Evolutionary conservation across 805 yeast species (phyloP).

Genomic region (Naumovozyma baii): DNA sequence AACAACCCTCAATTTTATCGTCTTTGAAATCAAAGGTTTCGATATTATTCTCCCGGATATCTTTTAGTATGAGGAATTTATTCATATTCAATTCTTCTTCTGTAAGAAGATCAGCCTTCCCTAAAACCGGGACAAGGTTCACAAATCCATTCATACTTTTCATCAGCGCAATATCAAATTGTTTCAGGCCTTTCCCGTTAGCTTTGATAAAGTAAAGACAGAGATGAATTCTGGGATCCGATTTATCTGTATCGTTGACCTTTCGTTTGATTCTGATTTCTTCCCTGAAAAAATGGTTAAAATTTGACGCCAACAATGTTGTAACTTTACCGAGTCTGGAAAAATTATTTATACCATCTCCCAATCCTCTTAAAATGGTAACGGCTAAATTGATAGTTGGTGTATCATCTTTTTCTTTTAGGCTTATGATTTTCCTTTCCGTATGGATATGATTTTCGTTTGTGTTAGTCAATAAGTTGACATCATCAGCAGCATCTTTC

Average conservation of each 20-base stretch:
- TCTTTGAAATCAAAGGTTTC: slow-evolving; percentile 65
- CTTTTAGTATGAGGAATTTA: slow-evolving; percentile 47
- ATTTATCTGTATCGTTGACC: slow-evolving; percentile 35
- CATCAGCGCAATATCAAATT: slow-evolving; percentile 59
- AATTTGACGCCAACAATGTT: slow-evolving; percentile 58
- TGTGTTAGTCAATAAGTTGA: neutral
- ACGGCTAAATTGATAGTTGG: slow-evolving; percentile 41
- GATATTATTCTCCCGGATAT: slow-evolving; percentile 48
- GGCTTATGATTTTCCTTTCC: neutral
- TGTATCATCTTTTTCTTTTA: neutral
- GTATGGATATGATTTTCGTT: neutral
- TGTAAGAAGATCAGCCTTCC: slow-evolving; percentile 74
- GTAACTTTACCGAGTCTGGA: slow-evolving; percentile 40
- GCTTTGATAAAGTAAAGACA: slow-evolving; percentile 68
- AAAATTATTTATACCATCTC: slow-evolving; percentile 61
- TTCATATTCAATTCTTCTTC: slow-evolving; percentile 45
- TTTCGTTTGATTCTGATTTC: slow-evolving; percentile 67
- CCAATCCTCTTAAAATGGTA: slow-evolving; percentile 66
- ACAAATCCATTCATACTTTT: slow-evolving; percentile 58
- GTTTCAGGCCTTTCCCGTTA: slow-evolving; percentile 38
- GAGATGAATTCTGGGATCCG: slow-evolving; percentile 69
- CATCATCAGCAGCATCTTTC: slow-evolving; percentile 39
- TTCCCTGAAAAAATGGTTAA: slow-evolving; percentile 61
- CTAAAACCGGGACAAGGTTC: slow-evolving; percentile 74
- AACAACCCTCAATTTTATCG: slow-evolving; percentile 32